Conservation (phyloP, 345 rosid genomes). For the Angophora floribunda region DNA sequence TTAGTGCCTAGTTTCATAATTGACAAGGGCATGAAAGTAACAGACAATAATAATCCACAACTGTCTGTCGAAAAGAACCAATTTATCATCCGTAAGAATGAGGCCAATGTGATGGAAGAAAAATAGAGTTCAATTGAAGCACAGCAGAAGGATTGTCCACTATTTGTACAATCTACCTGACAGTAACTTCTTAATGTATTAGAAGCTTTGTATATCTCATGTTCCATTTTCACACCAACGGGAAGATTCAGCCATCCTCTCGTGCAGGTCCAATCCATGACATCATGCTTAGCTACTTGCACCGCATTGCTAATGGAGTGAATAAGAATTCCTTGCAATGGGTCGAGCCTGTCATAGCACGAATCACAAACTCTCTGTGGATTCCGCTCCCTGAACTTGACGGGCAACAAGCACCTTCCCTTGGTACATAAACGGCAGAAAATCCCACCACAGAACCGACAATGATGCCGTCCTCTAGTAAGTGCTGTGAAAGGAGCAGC, state of each 20-base stretch:
- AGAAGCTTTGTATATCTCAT: slow-evolving; percentile 89
- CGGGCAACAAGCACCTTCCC: slow-evolving; percentile 82
- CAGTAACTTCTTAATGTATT: slow-evolving; percentile 70
- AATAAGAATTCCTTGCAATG: slow-evolving; percentile 73
- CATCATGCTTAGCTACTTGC: slow-evolving; percentile 95
- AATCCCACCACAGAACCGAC: slow-evolving; percentile 92
- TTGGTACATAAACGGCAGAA: slow-evolving; percentile 78
- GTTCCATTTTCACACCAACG: slow-evolving; percentile 86
- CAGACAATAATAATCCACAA: background rate
- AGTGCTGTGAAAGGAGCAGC: slow-evolving; percentile 66
- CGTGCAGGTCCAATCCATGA: slow-evolving; percentile 81
- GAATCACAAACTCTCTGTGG: slow-evolving; percentile 95
- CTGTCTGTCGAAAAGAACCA: background rate
- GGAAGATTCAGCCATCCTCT: slow-evolving; percentile 98
- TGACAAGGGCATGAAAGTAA: background rate
- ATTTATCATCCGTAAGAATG: background rate
- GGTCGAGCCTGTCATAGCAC: slow-evolving; percentile 95
- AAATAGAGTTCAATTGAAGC: background rate
- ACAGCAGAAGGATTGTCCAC: background rate
- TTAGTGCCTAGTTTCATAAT: background rate
- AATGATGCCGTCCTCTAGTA: slow-evolving; percentile 93
- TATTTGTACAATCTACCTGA: slow-evolving; percentile 31
- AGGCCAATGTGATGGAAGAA: background rate
- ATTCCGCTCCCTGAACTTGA: slow-evolving; percentile 72
- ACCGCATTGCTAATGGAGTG: slow-evolving; percentile 80